phyloP scores from a whole-genome alignment of 2,329 filamentous ascomycete species.

The Blastomyces emzantsi region DNA sequence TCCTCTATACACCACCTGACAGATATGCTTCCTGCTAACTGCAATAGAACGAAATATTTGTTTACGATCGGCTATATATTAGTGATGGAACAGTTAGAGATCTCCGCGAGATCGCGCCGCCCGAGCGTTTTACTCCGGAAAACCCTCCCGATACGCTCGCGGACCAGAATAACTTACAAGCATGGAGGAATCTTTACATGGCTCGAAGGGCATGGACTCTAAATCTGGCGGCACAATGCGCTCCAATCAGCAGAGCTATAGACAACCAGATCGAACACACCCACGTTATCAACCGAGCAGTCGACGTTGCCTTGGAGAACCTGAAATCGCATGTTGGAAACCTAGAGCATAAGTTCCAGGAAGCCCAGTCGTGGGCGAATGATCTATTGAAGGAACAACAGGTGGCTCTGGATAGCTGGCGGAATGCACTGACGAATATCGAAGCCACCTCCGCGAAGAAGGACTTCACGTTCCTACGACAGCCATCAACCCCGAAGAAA shows the following conservation, averaged over 20 bases:
- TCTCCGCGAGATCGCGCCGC: slow-evolving; percentile 44
- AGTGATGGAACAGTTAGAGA: slow-evolving; percentile 39
- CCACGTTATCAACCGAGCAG: slow-evolving; percentile 57
- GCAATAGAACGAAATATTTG: slow-evolving; percentile 72
- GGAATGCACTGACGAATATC: slow-evolving; percentile 29
- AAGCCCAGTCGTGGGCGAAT: slow-evolving; percentile 40
- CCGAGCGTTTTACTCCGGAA: slow-evolving; percentile 50
- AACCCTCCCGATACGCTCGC: slow-evolving; percentile 69
- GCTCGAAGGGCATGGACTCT: slow-evolving; percentile 72
- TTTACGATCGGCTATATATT: slow-evolving; percentile 77
- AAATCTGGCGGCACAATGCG: slow-evolving; percentile 59
- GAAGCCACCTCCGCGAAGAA: slow-evolving; percentile 37
- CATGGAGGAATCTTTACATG: slow-evolving; percentile 85
- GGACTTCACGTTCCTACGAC: slow-evolving; percentile 35
- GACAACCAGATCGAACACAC: slow-evolving; percentile 44
- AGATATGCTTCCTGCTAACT: slow-evolving; percentile 9
- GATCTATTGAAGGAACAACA: slow-evolving; percentile 38
- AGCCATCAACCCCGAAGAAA: slow-evolving; percentile 33
- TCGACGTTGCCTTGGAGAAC: slow-evolving; percentile 76
- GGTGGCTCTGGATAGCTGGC: slow-evolving; percentile 37
- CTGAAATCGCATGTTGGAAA: slow-evolving; percentile 41
- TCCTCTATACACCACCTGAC: slow-evolving; percentile 1
- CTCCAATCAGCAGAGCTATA: slow-evolving; percentile 52
- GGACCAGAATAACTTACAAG: slow-evolving; percentile 67
- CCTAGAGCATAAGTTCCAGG: slow-evolving; percentile 38